phyloP scores from a whole-genome alignment of 2,329 filamentous ascomycete genomes.

The Sclerotinia minor region DNA sequence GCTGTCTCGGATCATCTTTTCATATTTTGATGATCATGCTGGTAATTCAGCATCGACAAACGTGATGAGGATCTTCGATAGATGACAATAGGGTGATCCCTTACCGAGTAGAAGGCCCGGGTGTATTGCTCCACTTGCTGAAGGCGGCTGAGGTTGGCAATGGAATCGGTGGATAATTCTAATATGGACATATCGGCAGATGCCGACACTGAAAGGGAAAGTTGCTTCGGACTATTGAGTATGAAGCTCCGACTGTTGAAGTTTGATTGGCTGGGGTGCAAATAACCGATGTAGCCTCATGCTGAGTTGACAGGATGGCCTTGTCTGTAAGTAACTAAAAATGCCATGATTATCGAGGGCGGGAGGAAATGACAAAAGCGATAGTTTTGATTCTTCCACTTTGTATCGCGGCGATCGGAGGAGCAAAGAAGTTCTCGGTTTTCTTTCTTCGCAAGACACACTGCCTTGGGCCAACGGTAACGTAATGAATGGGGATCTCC shows the following conservation, averaged over 20 bases:
- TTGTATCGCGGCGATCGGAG: not conserved
- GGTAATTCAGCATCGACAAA: not conserved
- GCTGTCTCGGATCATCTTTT: not conserved
- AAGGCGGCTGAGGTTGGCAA: not conserved
- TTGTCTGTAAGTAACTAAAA: slow-evolving; percentile 10
- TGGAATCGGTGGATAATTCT: not conserved
- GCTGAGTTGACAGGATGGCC: not conserved
- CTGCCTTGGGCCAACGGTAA: not conserved
- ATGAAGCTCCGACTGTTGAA: not conserved
- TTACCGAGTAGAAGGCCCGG: slow-evolving; percentile 12
- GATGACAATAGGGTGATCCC: not conserved
- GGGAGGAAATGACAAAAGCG: not conserved
- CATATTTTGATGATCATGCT: not conserved
- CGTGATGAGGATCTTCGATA: not conserved
- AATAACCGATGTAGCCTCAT: not conserved
- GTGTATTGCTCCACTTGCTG: slow-evolving; percentile 3
- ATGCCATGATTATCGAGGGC: not conserved
- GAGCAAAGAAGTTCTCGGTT: not conserved
- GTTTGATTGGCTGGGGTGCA: slow-evolving; percentile 4
- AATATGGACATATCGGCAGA: not conserved
- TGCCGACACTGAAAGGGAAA: not conserved
- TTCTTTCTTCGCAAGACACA: not conserved
- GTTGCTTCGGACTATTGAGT: slow-evolving; percentile 1
- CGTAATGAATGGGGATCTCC: not conserved
- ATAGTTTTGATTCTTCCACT: not conserved